Evolutionary conservation across 1,139 yeast species (phyloP).

Genomic region (Zygosaccharomyces sapae): DNA sequence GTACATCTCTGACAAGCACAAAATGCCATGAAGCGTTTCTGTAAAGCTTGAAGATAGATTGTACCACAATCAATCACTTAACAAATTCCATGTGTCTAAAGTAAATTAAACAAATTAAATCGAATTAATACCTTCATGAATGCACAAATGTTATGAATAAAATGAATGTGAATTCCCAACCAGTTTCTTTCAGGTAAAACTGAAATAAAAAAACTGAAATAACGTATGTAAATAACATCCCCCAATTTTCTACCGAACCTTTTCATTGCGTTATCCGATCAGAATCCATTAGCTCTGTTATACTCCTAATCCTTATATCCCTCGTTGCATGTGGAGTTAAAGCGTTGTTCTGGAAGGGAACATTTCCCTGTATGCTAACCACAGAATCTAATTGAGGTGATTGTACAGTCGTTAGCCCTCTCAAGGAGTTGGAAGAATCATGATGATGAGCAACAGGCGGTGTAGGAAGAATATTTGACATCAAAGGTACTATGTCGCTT

Average conservation of each 20-base stretch:
- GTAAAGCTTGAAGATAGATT: background rate
- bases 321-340: constrained; percentile 34
- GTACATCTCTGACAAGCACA: constrained; percentile 44
- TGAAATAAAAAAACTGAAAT: background rate
- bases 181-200: background rate
- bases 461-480: constrained; percentile 11
- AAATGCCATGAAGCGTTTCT: constrained; percentile 4
- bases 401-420: constrained; percentile 22
- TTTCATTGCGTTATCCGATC: constrained; percentile 34
- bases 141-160: constrained; percentile 3
- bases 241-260: background rate
- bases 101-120: background rate
- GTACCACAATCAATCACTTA: background rate
- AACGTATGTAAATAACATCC: background rate
- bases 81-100: constrained; percentile 1
- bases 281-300: constrained; percentile 30
- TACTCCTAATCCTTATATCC: constrained; percentile 22
- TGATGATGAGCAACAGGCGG: constrained; percentile 26
- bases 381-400: constrained; percentile 29
- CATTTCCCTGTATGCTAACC: constrained; percentile 34
- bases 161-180: background rate
- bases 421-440: constrained; percentile 12
- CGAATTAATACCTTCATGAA: constrained; percentile 1
- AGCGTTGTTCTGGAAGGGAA: constrained; percentile 26
- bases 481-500: constrained; percentile 3